Base-by-base conservation (phyloP, 495 filamentous ascomycete species). In the Tuber aestivum region DNA sequence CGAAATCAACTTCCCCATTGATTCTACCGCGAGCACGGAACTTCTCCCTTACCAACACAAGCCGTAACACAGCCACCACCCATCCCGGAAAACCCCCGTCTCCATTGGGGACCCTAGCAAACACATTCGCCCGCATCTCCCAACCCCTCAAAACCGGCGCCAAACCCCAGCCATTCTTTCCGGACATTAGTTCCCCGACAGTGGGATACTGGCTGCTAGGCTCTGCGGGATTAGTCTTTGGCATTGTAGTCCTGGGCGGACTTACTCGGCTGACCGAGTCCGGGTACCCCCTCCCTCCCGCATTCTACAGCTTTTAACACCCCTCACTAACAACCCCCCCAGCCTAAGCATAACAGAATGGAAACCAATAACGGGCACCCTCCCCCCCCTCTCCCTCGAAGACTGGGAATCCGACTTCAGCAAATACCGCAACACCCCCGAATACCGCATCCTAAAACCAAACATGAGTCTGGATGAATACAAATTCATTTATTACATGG, bases 401-500 rank as follows among this genome's bases (percentile, higher is more conserved):
- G 91, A 93, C 83, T 99, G 95, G 95, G 90, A 96, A 75, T 87
- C 91, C 42, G 94, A 97, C 80, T 99, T 98, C 85, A 87, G 90
- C 21, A 95, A 94, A 83, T 99, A 99, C 86, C 89, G 90, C 65
- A 88, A 90, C 35, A 96, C 93, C 3, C 95, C 95, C 73, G 95
- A 99, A 85, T 98, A 93, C 86, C 89, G 91, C 80, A 88, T 92
- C 41, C 86, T 99, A 70, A 98, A 99, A 85, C 89, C 94, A 32
- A 88, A 93, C 82, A 99, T 99, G 95, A 91, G 86, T 42, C 85
- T 98, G 44, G 88, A 89, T 44, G 96, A 97, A 82, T 99, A 97
- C 86, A 97, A 98, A 84, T 92, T 93, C 84, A 99, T 99, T 77
- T 98, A 98, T 87, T 98, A 91, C 84, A 98, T 99, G 96, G 95